Evolutionary conservation across 805 yeast species (phyloP).

Genomic region (Lipomyces chichibuensis): DNA sequence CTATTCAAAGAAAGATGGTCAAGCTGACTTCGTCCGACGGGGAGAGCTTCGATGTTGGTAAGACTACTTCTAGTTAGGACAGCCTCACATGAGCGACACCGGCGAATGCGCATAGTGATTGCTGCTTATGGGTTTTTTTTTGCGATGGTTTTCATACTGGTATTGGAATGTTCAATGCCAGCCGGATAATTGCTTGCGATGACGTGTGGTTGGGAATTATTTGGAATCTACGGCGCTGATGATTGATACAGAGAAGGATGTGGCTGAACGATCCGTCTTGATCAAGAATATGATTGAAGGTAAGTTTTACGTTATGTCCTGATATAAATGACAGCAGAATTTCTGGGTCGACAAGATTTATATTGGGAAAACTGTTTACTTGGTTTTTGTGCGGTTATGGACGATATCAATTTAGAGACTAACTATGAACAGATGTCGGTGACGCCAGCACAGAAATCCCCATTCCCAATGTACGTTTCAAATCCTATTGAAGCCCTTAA

Average conservation of each 20-base stretch:
- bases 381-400: too few relatives aligned
- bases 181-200: background rate
- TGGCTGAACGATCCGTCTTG: conserved; percentile 83
- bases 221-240: background rate
- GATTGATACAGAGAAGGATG: conserved; percentile 52
- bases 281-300: conserved; percentile 87
- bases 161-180: background rate
- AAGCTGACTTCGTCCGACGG: conserved; percentile 74
- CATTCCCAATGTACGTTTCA: conserved; percentile 74
- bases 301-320: conserved; percentile 42
- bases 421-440: conserved; percentile 42
- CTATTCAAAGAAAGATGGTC: conserved; percentile 37
- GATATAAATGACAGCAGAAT: background rate
- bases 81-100: background rate
- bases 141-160: background rate
- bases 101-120: background rate
- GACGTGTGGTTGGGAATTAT: background rate
- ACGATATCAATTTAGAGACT: background rate
- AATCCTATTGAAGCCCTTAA: background rate
- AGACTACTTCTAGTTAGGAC: conserved; percentile 23
- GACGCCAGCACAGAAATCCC: conserved; percentile 79
- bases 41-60: conserved; percentile 73
- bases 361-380: background rate
- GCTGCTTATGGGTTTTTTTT: background rate
- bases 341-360: too few relatives aligned